Evolutionary conservation across 2,329 filamentous ascomycete genomes (phyloP).

Genomic region (Claviceps maximensis): DNA sequence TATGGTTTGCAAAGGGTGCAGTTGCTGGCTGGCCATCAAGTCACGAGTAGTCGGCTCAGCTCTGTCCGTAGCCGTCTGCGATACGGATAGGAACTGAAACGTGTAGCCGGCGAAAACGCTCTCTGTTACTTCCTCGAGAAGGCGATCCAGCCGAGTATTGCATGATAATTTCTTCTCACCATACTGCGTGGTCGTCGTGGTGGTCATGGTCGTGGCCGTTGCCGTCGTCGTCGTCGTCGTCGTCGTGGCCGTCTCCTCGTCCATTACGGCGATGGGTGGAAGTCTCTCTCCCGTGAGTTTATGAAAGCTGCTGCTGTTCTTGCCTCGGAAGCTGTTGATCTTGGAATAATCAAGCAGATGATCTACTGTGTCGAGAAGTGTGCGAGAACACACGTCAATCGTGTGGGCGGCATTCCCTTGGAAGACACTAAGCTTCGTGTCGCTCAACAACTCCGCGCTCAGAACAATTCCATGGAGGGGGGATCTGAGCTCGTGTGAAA

Average conservation of each 20-base stretch:
- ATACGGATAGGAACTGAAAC: constrained; percentile 18
- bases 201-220: not conserved
- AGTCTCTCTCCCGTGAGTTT: constrained; percentile 1
- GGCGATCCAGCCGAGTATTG: constrained; percentile 22
- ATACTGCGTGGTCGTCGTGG: constrained; percentile 1
- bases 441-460: constrained; percentile 37
- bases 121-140: constrained; percentile 33
- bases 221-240: not conserved
- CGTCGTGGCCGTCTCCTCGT: not conserved
- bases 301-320: not conserved
- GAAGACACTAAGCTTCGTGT: constrained; percentile 32
- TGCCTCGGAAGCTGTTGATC: constrained; percentile 27
- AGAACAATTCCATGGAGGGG: constrained; percentile 48
- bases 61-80: constrained; percentile 8
- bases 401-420: constrained; percentile 34
- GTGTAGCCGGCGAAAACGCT: constrained; percentile 33
- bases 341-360: constrained; percentile 42
- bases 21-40: constrained; percentile 9
- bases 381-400: constrained; percentile 36
- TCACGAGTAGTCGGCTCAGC: constrained; percentile 5
- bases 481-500: constrained; percentile 48
- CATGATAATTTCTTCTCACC: constrained; percentile 9
- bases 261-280: not conserved
- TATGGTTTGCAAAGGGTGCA: constrained; percentile 30
- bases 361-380: constrained; percentile 39